These are phyloP conservation scores for Senna tora DNA, from an alignment of 306 rosid genomes.

Conservation along the genomic window DNA sequence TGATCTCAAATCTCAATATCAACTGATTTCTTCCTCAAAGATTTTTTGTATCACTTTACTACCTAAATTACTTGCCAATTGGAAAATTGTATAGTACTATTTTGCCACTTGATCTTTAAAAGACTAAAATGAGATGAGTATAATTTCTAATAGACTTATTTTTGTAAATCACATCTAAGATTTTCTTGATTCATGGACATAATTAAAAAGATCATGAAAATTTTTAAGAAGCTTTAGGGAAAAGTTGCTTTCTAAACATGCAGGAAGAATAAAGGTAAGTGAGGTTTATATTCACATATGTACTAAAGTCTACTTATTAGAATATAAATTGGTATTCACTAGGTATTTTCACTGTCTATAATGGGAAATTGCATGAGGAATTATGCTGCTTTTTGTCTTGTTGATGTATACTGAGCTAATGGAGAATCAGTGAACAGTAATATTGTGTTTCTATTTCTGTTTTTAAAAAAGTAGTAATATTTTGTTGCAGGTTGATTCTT, in stretches of 20 bases:
- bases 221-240: not conserved
- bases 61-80: no score
- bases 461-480: no score
- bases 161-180: no score
- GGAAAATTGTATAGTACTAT: no score
- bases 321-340: not conserved
- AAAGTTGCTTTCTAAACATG: not conserved
- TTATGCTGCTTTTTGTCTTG: not conserved
- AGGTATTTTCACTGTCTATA: not conserved
- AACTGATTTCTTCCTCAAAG: not conserved
- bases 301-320: not conserved
- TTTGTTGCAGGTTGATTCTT: not conserved
- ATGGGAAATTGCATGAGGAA: conserved; percentile 7
- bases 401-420: not conserved
- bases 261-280: not conserved
- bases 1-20: no score
- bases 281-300: not conserved
- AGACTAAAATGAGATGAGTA: no score
- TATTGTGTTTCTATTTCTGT: not conserved
- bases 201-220: no score
- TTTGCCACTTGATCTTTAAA: not conserved
- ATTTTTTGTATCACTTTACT: not conserved
- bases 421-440: not conserved
- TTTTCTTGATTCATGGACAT: no score
- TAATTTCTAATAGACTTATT: no score